A percentile compares a stretch with the other conserved stretches of the same genome.
These are phyloP conservation scores for Solanum bukasovii DNA, from an alignment of 257 asterid genomes.

Conservation along the genomic window DNA sequence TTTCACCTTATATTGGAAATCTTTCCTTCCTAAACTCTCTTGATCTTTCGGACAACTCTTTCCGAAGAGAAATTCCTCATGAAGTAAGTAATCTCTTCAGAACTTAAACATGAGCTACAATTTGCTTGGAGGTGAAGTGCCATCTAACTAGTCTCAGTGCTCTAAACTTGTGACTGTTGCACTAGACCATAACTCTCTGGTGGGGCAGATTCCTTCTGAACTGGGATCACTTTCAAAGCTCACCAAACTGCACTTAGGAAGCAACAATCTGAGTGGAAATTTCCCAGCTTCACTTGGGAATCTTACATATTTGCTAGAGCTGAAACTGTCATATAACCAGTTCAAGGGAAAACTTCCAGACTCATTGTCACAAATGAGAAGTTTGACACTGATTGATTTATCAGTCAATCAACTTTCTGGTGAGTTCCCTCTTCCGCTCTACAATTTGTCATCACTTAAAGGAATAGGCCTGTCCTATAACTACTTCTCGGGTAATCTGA, in stretches of 20 bases:
- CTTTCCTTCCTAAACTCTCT: not conserved
- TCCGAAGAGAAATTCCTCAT: not conserved
- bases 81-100: not conserved
- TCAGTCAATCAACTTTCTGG: not conserved
- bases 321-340: not conserved
- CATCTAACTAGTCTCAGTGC: not conserved
- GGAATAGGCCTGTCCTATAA: not conserved
- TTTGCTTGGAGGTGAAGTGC: not conserved
- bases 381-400: not conserved
- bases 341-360: not conserved
- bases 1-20: not conserved
- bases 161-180: not conserved
- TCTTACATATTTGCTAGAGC: not conserved
- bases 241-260: not conserved
- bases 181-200: not conserved
- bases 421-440: not conserved
- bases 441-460: not conserved
- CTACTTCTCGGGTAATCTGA: not conserved
- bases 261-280: not conserved
- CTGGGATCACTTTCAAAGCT: not conserved
- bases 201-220: not conserved
- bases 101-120: not conserved
- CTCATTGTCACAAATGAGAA: not conserved
- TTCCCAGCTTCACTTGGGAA: not conserved
- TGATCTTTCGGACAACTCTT: not conserved